These are phyloP conservation scores for Leptographium flavum DNA, from an alignment of 2,329 filamentous ascomycete genomes.

Conservation along the genomic window DNA sequence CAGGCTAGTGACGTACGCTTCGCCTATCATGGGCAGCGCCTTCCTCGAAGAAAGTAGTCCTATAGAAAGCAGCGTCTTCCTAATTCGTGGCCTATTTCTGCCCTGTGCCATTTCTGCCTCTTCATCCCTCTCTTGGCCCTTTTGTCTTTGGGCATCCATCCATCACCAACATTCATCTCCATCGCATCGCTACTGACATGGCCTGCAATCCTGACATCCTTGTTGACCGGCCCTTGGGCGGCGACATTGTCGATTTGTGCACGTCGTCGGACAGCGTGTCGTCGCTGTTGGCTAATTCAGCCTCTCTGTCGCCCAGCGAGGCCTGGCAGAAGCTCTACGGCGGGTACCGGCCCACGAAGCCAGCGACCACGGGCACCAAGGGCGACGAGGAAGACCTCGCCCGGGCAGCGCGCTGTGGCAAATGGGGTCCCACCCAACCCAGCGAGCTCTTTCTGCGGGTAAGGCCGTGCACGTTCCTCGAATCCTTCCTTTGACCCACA, in stretches of 20 bases:
- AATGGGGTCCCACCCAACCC: conserved; percentile 49
- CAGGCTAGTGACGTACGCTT: too few species aligned
- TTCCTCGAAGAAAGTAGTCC: too few species aligned
- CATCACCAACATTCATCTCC: not conserved
- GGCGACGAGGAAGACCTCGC: conserved; percentile 29
- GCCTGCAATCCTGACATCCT: not conserved
- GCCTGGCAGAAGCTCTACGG: conserved; percentile 43
- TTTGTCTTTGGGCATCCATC: not conserved
- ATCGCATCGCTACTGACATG: too few species aligned
- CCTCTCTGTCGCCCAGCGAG: conserved; percentile 34
- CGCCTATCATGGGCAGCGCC: too few species aligned
- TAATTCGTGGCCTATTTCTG: too few species aligned
- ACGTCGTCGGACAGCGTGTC: conserved; percentile 39
- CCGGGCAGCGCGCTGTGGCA: conserved; percentile 45
- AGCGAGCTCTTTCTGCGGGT: conserved; percentile 54
- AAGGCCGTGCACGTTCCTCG: conserved; percentile 4
- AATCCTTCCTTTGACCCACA: not conserved
- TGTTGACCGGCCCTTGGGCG: conserved; percentile 19
- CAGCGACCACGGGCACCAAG: conserved; percentile 5
- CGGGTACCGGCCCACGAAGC: conserved; percentile 10
- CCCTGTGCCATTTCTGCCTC: too few species aligned
- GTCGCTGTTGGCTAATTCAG: conserved; percentile 38
- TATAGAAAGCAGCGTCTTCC: too few species aligned
- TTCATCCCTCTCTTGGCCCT: too few species aligned
- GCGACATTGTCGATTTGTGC: conserved; percentile 37